Evolutionary conservation across 106 monocot genomes (phyloP).

Genomic region (Alisma plantagoaquatica): DNA sequence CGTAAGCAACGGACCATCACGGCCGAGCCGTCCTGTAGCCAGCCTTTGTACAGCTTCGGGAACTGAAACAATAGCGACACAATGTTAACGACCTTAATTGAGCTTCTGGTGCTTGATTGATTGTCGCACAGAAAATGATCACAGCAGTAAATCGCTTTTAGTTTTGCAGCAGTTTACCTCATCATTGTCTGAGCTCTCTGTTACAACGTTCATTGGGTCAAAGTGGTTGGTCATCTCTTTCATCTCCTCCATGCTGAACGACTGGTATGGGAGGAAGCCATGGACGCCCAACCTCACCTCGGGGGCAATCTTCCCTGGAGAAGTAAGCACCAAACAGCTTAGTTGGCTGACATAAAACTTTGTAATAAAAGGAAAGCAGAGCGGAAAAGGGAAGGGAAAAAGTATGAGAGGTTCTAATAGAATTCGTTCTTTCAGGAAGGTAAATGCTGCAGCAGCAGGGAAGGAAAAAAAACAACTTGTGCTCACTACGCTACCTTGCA

Average conservation of each 20-base stretch:
- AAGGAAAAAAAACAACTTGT: too few relatives aligned
- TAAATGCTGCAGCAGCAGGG: too few relatives aligned
- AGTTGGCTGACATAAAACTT: too few relatives aligned
- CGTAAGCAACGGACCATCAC: constrained; percentile 42
- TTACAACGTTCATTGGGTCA: constrained; percentile 30
- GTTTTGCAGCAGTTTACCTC: not conserved
- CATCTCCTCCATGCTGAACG: constrained; percentile 45
- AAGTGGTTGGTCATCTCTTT: constrained; percentile 53
- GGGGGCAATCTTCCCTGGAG: constrained; percentile 43
- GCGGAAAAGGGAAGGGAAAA: too few relatives aligned
- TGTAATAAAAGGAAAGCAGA: too few relatives aligned
- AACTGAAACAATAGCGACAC: not conserved
- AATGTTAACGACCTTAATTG: not conserved
- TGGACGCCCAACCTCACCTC: constrained; percentile 29
- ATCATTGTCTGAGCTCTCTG: constrained; percentile 15
- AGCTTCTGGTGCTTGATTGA: not conserved
- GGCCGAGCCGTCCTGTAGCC: constrained; percentile 43
- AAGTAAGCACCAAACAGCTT: too few relatives aligned
- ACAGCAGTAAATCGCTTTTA: not conserved
- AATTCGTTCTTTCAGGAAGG: too few relatives aligned
- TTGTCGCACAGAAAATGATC: constrained; percentile 23
- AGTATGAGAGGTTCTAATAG: too few relatives aligned
- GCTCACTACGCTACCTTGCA: too few relatives aligned
- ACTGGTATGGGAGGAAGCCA: constrained; percentile 32
- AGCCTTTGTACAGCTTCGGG: constrained; percentile 46